Evolutionary conservation across 257 asterid species (phyloP).

Genomic region (Rehmannia glutinosa): DNA sequence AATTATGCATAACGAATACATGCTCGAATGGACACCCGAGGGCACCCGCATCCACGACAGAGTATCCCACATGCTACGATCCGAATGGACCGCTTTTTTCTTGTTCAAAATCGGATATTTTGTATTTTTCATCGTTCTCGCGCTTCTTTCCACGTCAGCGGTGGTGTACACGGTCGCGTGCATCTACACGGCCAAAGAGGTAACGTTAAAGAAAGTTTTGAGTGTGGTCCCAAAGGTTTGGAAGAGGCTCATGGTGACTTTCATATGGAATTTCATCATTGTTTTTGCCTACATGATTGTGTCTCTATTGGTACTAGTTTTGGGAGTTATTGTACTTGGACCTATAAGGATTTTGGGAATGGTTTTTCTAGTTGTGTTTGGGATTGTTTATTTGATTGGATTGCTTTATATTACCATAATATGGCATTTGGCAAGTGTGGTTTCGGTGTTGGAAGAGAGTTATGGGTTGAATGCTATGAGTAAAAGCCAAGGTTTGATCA

Average conservation of each 20-base stretch:
- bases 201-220: background rate
- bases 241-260: background rate
- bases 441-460: constrained; percentile 54
- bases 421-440: constrained; percentile 64
- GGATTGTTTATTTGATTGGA: constrained; percentile 30
- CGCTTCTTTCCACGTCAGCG: background rate
- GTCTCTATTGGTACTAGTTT: constrained; percentile 6
- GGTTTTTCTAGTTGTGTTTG: background rate
- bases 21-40: background rate
- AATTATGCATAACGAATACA: background rate
- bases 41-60: background rate
- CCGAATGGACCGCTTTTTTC: background rate
- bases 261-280: constrained; percentile 7
- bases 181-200: background rate
- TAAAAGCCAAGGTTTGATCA: constrained; percentile 46
- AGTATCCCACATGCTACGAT: background rate
- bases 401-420: constrained; percentile 43
- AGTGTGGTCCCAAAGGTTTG: background rate
- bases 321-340: background rate
- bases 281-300: constrained; percentile 32
- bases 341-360: background rate
- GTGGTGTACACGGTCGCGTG: background rate
- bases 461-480: constrained; percentile 48
- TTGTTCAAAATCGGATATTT: background rate
- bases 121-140: background rate